phyloP scores from a whole-genome alignment of 768 basidiomycete genomes.

The Hypsizygus marmoreus region DNA sequence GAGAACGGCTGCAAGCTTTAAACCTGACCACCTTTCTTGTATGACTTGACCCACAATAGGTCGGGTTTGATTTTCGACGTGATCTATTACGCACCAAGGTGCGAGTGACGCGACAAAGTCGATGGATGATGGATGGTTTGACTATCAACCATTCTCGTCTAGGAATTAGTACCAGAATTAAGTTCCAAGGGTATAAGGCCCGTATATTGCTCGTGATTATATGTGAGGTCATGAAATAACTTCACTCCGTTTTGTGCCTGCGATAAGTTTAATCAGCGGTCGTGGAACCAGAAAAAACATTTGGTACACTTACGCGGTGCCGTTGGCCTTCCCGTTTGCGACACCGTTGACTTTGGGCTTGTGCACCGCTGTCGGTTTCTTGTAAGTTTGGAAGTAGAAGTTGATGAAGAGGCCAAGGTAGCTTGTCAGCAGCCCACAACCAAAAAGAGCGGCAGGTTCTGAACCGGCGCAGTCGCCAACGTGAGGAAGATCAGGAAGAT shows the following conservation, averaged over 20 bases:
- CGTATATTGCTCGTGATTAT: constrained; percentile 33
- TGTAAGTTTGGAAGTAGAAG: constrained; percentile 87
- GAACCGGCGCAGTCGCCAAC: constrained; percentile 86
- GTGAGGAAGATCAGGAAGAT: constrained; percentile 68
- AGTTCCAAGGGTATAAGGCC: constrained; percentile 38
- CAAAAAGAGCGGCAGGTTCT: constrained; percentile 85
- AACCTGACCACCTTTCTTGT: too few relatives aligned
- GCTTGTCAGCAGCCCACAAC: constrained; percentile 83
- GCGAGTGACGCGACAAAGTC: too few relatives aligned
- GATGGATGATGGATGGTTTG: constrained; percentile 1
- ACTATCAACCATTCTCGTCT: constrained; percentile 20
- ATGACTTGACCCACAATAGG: too few relatives aligned
- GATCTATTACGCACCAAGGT: neutral
- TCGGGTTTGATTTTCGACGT: constrained; percentile 4
- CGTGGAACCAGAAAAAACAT: neutral
- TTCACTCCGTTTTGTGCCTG: constrained; percentile 35
- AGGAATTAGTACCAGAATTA: constrained; percentile 37
- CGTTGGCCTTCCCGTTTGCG: constrained; percentile 47
- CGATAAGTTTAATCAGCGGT: constrained; percentile 11
- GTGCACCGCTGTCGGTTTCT: constrained; percentile 49
- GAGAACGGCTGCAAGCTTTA: too few relatives aligned
- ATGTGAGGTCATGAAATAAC: constrained; percentile 15
- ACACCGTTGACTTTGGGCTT: constrained; percentile 42
- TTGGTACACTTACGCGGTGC: constrained; percentile 29
- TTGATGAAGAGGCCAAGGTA: constrained; percentile 97